Evolutionary conservation across 1,284 basidiomycete species (phyloP).

Genomic region (Ganoderma lingzhi): DNA sequence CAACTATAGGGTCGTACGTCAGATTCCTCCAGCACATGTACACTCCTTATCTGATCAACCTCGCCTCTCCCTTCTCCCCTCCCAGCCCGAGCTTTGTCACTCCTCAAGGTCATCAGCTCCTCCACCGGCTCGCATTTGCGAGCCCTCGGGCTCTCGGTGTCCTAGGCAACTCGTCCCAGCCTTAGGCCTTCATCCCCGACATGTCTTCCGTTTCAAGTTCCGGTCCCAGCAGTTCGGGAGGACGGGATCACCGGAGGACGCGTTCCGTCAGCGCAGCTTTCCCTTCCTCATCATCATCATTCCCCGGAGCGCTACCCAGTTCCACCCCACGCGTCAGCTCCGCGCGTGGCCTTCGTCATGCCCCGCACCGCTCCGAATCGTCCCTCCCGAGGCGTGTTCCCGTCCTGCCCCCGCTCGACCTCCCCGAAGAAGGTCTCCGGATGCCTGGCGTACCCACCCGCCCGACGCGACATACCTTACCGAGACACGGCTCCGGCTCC

Average conservation of each 20-base stretch:
- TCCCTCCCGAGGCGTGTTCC: slow-evolving; percentile 9
- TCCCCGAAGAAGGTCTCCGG: neutral
- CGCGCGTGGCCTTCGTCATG: slow-evolving; percentile 13
- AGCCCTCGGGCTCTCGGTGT: neutral
- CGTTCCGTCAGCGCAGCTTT: slow-evolving; percentile 21
- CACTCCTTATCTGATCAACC: slow-evolving; percentile 23
- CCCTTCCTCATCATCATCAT: slow-evolving; percentile 5
- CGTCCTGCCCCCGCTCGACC: slow-evolving; percentile 8
- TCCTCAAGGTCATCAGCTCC: neutral
- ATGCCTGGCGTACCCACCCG: slow-evolving; percentile 3
- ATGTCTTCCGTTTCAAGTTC: slow-evolving; percentile 7
- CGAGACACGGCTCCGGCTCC: neutral
- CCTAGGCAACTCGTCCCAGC: neutral
- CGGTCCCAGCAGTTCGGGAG: slow-evolving; percentile 5
- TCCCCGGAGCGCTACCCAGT: neutral
- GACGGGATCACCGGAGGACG: slow-evolving; percentile 21
- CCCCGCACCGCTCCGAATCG: slow-evolving; percentile 16
- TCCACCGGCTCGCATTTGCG: neutral
- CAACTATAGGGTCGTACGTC: neutral
- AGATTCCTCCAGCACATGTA: neutral
- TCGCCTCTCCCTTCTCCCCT: neutral
- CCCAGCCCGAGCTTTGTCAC: slow-evolving; percentile 1
- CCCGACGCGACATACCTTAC: slow-evolving; percentile 2
- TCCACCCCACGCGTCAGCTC: slow-evolving; percentile 5
- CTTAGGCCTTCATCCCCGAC: neutral